Base-by-base conservation (phyloP, 2,329 filamentous ascomycete genomes). In the Lachnellula suecica region DNA sequence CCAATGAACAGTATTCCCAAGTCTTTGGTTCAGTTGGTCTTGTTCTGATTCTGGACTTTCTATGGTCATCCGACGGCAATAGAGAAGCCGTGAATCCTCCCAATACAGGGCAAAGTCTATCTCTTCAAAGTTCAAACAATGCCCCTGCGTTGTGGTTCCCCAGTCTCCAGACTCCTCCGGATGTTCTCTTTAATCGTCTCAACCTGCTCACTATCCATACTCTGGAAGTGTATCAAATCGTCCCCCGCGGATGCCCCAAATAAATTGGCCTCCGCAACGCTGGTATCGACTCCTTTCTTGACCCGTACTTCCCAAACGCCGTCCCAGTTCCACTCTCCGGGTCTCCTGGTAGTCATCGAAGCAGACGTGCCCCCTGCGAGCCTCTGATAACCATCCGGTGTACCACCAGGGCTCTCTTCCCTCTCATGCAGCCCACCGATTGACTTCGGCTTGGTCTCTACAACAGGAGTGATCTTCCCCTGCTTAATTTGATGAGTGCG, bases 251-350 rank as follows among this genome's bases (percentile, higher is more conserved):
- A 74, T 53, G 78, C 79, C 5, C 91, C 90, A 71, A 85, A 97
- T 22, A 97, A 72, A 4, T 90, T 85, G 2, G 84, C 75, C 60
- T 97, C 93, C 1, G 89, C 89, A 45, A 91, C 72, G 64, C 91
- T 96, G 9, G 81, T 79, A 46, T 86, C 81, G 40, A 97, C 82
- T 17, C 88, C 88, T 68, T 87, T 89, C 70, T 83, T 86, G 1
- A 96, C 92, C 49, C 93, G 81, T 59, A 92, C 87, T 67, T 95
- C 89, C 93, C 93, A 99, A 0, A 97, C 93, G 0, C 93, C 92
- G 64, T 96, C 91, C 93, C 93, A 97, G 66, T 96, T 96, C 93
- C 93, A 97, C 63, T 96, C 88, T 6, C 88, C 89, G 0, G 91
- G 91, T 45, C 80, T 77, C 54, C 85, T 63, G 4, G 56, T 51